Percentiles rank a stretch among this genome's conserved stretches.
Conservation (phyloP, 768 basidiomycete genomes). For the Gyrodon lividus region DNA sequence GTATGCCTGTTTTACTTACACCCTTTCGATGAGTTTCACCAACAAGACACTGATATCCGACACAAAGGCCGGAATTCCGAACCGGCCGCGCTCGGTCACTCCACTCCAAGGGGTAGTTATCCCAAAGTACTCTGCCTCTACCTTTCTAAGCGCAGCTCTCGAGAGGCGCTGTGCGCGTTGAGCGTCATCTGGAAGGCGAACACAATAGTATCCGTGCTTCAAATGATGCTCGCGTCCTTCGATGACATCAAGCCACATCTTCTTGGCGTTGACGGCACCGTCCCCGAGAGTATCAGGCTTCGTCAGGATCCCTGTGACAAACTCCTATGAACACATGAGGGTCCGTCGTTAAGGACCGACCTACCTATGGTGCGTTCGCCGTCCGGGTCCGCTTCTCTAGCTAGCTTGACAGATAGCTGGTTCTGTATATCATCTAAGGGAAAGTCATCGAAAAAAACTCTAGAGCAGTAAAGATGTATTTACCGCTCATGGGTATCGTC, state of each 20-base stretch:
- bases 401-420: slow-evolving; percentile 55
- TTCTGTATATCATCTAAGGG: slow-evolving; percentile 66
- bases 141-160: slow-evolving; percentile 35
- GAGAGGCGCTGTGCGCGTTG: slow-evolving; percentile 43
- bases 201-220: slow-evolving; percentile 62
- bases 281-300: slow-evolving; percentile 58
- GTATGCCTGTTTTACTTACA: slow-evolving; percentile 38
- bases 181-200: slow-evolving; percentile 60
- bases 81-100: slow-evolving; percentile 43
- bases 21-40: slow-evolving; percentile 47
- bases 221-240: slow-evolving; percentile 47
- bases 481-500: slow-evolving; percentile 65
- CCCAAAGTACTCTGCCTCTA: slow-evolving; percentile 47
- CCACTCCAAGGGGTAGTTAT: slow-evolving; percentile 51
- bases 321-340: neutral
- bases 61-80: slow-evolving; percentile 56
- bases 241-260: slow-evolving; percentile 50
- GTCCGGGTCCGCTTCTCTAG: slow-evolving; percentile 48
- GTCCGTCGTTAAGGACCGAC: neutral
- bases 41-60: slow-evolving; percentile 51
- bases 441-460: neutral
- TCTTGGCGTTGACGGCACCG: slow-evolving; percentile 41
- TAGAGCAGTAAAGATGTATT: neutral
- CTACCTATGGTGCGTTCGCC: slow-evolving; percentile 65
- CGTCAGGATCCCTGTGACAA: slow-evolving; percentile 57